Evolutionary conservation across 768 basidiomycete genomes (phyloP).

Genomic region (Russula griseocarnosa): DNA sequence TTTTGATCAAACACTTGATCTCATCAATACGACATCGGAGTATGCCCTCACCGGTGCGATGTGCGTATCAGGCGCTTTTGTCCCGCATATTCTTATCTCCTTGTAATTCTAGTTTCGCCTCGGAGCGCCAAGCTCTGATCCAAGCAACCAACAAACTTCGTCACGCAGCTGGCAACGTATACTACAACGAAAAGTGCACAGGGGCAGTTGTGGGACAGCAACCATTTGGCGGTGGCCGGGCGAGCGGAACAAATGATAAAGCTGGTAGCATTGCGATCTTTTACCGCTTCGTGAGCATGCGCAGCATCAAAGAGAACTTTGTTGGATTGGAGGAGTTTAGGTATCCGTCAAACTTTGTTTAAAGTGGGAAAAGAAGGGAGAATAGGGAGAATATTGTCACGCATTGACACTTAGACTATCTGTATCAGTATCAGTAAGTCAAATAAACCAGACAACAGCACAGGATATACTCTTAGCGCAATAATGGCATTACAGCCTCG

Average conservation of each 20-base stretch:
- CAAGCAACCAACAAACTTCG: slow-evolving; percentile 77
- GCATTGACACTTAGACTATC: neutral
- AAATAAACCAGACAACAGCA: neutral
- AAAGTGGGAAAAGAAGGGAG: slow-evolving; percentile 20
- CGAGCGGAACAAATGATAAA: slow-evolving; percentile 97
- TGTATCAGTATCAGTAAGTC: slow-evolving; percentile 3
- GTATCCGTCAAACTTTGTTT: slow-evolving; percentile 87
- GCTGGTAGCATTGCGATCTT: slow-evolving; percentile 79
- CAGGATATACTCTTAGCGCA: neutral
- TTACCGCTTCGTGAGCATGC: slow-evolving; percentile 78
- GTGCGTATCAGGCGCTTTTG: slow-evolving; percentile 43
- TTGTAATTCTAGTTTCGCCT: slow-evolving; percentile 58
- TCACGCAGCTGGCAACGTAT: slow-evolving; percentile 92
- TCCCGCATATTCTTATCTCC: slow-evolving; percentile 22
- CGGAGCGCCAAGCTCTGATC: slow-evolving; percentile 76
- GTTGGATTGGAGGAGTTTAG: slow-evolving; percentile 71
- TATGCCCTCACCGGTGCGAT: slow-evolving; percentile 96
- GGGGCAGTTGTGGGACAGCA: slow-evolving; percentile 98
- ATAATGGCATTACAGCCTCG: neutral
- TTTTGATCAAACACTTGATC: slow-evolving; percentile 79
- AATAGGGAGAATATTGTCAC: neutral
- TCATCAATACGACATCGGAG: slow-evolving; percentile 79
- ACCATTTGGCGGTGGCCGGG: slow-evolving; percentile 93
- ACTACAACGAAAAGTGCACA: slow-evolving; percentile 98
- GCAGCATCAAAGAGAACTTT: slow-evolving; percentile 98